Evolutionary conservation across 371 early-diverging fungal genomes (phyloP), one percentile per base, ranked within the genome.

Genomic region (Mucor piriformis): DNA sequence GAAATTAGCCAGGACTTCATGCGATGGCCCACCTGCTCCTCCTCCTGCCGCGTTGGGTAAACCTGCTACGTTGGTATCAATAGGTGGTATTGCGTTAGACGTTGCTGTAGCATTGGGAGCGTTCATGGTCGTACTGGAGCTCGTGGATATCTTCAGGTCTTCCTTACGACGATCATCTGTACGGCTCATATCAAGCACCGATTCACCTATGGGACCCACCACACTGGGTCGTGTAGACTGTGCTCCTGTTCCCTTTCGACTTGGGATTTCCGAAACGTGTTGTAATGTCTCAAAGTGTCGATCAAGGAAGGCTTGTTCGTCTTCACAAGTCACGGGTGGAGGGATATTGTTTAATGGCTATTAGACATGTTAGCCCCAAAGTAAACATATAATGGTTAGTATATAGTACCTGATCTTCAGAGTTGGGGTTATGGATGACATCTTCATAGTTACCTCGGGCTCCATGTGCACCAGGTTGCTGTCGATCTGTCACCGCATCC

Each of bases 1-100:
- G 67, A 95, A 95, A 66, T 88, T 88, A n/a, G 89, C 86, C 44
- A 95, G 69, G 2, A 92, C 91, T 69, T 92, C 93, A 59, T 88
- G 89, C 12, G 76, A 72, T 16, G 70, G 66, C 10, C 69, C 65
- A n/a, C 57, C 62, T 59, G 62, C 27, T 46, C 69, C 47, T 11
- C 58, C 57, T 33, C 53, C 65, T 20, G 72, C 56, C 55, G 23
- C 12, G 15, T 37, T 37, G 15, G 8, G 8, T 37, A 15, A 55
- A 25, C 27, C 52, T 10, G 33, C 50, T 32, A 42, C 50, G 27
- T 50, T 35, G 34, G 54, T 34, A 49, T 61, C 61, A 20, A 55
- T 42, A 15, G 57, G 35, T 47, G 63, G 47, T 63, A 63, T 46
- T 44, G 63, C 35, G 20, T 47, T 35, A 21, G 49, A 48, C 25